Evolutionary conservation across 805 yeast genomes (phyloP).

Genomic region (Debaryomyces castellii): DNA sequence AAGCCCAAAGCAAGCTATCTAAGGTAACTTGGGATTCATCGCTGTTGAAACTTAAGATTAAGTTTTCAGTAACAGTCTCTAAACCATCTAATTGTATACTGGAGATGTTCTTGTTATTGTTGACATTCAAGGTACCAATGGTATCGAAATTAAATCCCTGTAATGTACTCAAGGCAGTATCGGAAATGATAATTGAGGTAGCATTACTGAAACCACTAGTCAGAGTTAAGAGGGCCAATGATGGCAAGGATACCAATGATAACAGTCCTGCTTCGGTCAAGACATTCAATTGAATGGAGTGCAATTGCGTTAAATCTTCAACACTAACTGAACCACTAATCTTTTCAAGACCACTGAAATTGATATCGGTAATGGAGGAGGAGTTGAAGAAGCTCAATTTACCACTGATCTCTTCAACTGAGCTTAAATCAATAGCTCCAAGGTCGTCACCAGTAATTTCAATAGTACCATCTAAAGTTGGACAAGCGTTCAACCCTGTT

Average conservation of each 20-base stretch:
- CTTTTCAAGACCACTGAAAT: slow-evolving; percentile 25
- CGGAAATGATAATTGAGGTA: slow-evolving; percentile 33
- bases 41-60: slow-evolving; percentile 41
- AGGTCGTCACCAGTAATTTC: slow-evolving; percentile 35
- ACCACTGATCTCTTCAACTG: slow-evolving; percentile 28
- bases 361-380: slow-evolving; percentile 34
- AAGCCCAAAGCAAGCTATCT: slow-evolving; percentile 39
- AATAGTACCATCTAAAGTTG: slow-evolving; percentile 41
- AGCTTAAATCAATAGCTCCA: slow-evolving; percentile 26
- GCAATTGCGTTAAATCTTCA: slow-evolving; percentile 40
- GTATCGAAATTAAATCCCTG: slow-evolving; percentile 31
- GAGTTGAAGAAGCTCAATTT: slow-evolving; percentile 38
- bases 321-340: slow-evolving; percentile 37
- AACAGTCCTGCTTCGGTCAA: slow-evolving; percentile 30
- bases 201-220: slow-evolving; percentile 36
- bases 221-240: slow-evolving; percentile 37
- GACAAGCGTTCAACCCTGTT: slow-evolving; percentile 33
- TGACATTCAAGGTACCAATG: slow-evolving; percentile 35
- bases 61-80: slow-evolving; percentile 31
- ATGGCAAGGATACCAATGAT: slow-evolving; percentile 40
- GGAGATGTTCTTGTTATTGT: slow-evolving; percentile 45
- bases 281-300: slow-evolving; percentile 31
- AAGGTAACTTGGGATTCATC: slow-evolving; percentile 33
- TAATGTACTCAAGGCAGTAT: slow-evolving; percentile 40
- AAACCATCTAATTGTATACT: slow-evolving; percentile 31